Evolutionary conservation across 192 early-diverging fungal species (phyloP).

Genomic region (Dimargaris xerosporica): DNA sequence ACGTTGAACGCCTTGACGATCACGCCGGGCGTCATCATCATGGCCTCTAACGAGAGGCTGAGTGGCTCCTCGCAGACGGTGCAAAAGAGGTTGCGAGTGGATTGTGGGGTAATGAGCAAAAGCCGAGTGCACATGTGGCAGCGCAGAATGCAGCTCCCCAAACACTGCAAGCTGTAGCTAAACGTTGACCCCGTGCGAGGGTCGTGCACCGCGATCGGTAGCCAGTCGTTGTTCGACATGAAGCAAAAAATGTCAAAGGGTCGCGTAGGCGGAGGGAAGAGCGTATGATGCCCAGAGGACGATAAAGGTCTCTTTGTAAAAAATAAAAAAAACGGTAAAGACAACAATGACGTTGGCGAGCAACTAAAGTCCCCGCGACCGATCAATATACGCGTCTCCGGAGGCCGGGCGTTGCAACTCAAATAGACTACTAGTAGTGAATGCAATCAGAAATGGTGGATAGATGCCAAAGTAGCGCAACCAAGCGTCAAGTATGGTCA

Average conservation of each 20-base stretch:
- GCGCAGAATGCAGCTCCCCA: constrained; percentile 10
- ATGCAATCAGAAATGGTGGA: too few relatives aligned
- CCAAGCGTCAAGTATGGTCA: too few relatives aligned
- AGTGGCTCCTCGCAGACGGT: constrained; percentile 4
- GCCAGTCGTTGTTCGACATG: constrained; percentile 12
- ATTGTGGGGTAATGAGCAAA: constrained; percentile 5
- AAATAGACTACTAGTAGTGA: too few relatives aligned
- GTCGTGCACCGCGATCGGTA: constrained; percentile 9
- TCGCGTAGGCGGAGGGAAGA: too few relatives aligned
- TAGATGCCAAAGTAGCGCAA: too few relatives aligned
- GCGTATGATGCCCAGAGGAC: too few relatives aligned
- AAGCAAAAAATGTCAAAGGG: background rate
- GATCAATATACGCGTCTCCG: too few relatives aligned
- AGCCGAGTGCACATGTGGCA: constrained; percentile 7
- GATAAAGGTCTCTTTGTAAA: too few relatives aligned
- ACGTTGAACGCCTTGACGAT: constrained; percentile 13
- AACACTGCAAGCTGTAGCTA: constrained; percentile 12
- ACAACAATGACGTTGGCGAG: too few relatives aligned
- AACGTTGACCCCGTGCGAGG: background rate
- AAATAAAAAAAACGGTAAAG: too few relatives aligned
- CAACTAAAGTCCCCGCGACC: too few relatives aligned
- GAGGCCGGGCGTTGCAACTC: too few relatives aligned
- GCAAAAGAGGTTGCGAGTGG: constrained; percentile 9
- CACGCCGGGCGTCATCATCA: constrained; percentile 12
- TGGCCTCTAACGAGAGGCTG: constrained; percentile 1